Base-by-base conservation (phyloP, 1,139 yeast species). In the Kazachstania sp. region DNA sequence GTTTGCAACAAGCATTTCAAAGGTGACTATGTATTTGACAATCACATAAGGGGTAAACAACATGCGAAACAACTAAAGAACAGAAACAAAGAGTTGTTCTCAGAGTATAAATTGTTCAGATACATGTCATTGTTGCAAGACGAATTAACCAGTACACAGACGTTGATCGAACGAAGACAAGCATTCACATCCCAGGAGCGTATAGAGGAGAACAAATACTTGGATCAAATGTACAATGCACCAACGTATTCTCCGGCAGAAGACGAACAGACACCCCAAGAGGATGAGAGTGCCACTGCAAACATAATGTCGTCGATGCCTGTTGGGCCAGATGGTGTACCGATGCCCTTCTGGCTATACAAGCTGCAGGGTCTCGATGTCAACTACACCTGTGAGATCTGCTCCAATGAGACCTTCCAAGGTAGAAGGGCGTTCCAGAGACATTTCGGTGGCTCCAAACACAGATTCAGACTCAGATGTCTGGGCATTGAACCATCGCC, bases 331-430 rank as follows among this genome's bases (percentile, higher is more conserved):
- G 96, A 90, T 65, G 97, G 97, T 0, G 76, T 76, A 38, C 97
- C 97, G 0, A 87, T 92, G 37, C 98, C 98, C 1, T 79, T 74
- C 50, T 92, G 99, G 99, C 70, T 92, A 29, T 90, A 81, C 73
- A 92, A 90, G 63, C 71, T 88, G 34, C 92, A 87, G 58, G 98
- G 98, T 0, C 71, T 90, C 12, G 87, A 86, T 49, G 77, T 78
- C 45, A 78, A 76, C 45, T 86, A 79, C 57, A 63, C 69, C 1
- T 92, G 99, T 66, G 97, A 94, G 63, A 77, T 92, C 4, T 92
- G 99, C 63, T 95, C 95, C 2, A 82, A 86, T 58, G 66, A 70
- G 38, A 70, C 71, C 7, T 92, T 84, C 67, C 78, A 78, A 59
- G 98, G 99, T 1, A 73, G 95, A 20, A 71, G 74, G 43, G 74